These are phyloP conservation scores for Pleurostoma richardsiae DNA, from an alignment of 2,329 filamentous ascomycete genomes.

Conservation along the genomic window DNA sequence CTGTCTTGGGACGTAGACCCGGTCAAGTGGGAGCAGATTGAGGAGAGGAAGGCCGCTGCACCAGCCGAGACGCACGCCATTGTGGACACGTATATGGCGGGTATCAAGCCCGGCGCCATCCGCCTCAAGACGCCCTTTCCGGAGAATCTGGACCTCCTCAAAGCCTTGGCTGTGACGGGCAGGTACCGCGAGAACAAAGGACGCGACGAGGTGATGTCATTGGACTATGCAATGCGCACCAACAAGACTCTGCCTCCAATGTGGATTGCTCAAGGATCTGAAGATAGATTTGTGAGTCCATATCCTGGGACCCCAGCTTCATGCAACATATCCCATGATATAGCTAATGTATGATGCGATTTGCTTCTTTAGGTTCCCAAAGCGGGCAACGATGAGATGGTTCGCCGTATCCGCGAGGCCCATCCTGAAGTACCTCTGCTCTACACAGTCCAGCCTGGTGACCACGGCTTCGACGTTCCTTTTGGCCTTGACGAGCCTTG, in stretches of 20 bases:
- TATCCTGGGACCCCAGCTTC: constrained; percentile 7
- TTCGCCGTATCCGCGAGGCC: not conserved
- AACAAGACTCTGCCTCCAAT: not conserved
- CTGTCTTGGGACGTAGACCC: constrained; percentile 8
- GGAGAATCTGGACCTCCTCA: not conserved
- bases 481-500: not conserved
- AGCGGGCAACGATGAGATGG: not conserved
- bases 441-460: constrained; percentile 7
- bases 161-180: not conserved
- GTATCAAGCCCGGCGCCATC: constrained; percentile 1
- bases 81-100: constrained; percentile 5
- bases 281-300: not conserved
- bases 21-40: constrained; percentile 1
- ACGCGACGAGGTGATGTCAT: not conserved
- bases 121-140: constrained; percentile 3
- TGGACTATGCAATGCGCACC: not conserved
- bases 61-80: not conserved
- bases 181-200: not conserved
- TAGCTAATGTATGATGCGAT: not conserved
- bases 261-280: not conserved
- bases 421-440: not conserved
- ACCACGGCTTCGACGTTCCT: not conserved
- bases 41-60: not conserved
- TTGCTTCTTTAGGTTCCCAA: constrained; percentile 5
- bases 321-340: not conserved